Conservation (phyloP, 768 basidiomycete species). For the Psilocybe tampanensis region DNA sequence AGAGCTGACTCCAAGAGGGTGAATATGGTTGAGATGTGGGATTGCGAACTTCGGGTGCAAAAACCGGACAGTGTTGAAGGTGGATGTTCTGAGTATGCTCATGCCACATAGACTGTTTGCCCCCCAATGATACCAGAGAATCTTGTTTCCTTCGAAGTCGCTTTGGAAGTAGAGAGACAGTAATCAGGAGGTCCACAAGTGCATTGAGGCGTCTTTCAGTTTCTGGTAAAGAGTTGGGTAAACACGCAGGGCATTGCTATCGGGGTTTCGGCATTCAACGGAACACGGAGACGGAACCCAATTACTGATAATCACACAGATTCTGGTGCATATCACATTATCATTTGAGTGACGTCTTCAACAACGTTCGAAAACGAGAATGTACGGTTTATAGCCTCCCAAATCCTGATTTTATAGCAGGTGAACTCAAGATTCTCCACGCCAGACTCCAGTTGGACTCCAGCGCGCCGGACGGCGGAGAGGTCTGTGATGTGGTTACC, state of each 20-base stretch:
- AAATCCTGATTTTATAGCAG: too few species aligned
- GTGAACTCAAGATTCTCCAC: too few species aligned
- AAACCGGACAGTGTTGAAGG: constrained; percentile 5
- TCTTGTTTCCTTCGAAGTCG: not conserved
- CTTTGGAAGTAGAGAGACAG: not conserved
- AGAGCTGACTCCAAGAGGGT: not conserved
- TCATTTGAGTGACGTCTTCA: too few species aligned
- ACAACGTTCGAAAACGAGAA: too few species aligned
- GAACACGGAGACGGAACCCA: constrained; percentile 4
- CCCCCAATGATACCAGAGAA: not conserved
- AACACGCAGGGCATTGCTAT: not conserved
- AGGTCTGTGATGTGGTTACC: too few species aligned
- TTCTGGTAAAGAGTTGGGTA: not conserved
- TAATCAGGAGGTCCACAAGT: not conserved
- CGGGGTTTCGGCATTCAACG: constrained; percentile 1
- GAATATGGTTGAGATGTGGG: not conserved
- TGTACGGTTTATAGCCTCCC: too few species aligned
- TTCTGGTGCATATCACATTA: too few species aligned
- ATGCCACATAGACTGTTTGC: constrained; percentile 16
- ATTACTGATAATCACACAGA: not conserved
- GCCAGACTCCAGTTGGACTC: too few species aligned
- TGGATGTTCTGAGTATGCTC: constrained; percentile 16
- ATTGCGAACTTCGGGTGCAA: constrained; percentile 2
- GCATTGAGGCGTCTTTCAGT: constrained; percentile 7
- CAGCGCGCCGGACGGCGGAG: too few species aligned